Evolutionary conservation across 768 basidiomycete species (phyloP).

Genomic region (Mycena capillaripes): DNA sequence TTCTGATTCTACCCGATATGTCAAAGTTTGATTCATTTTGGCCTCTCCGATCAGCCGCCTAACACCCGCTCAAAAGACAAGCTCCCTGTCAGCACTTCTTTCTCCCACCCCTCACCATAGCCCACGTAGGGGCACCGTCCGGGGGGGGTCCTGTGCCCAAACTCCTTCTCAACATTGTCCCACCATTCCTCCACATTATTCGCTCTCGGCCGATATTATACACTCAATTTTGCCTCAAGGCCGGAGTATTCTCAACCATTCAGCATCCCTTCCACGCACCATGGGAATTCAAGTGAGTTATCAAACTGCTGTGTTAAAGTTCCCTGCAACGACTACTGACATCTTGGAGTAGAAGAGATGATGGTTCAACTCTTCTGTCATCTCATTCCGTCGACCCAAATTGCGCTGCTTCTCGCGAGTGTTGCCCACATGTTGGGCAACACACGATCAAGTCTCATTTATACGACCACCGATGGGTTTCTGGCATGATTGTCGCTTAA

Average conservation of each 20-base stretch:
- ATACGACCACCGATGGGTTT: not conserved
- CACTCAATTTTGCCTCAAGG: constrained; percentile 3
- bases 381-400: not conserved
- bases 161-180: not conserved
- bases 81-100: no score
- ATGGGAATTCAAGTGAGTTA: constrained; percentile 1
- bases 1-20: no score
- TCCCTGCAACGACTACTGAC: constrained; percentile 3
- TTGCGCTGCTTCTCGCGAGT: not conserved
- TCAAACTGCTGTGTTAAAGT: not conserved
- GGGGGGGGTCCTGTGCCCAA: no score
- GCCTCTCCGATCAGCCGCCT: no score
- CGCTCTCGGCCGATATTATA: constrained; percentile 7
- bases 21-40: no score
- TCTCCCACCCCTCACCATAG: no score
- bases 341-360: not conserved
- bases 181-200: not conserved
- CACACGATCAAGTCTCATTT: not conserved
- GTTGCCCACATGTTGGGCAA: not conserved
- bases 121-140: no score
- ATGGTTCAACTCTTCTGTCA: not conserved
- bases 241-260: constrained; percentile 6
- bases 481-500: not conserved
- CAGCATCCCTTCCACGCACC: not conserved
- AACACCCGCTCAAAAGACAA: no score